Evolutionary conservation across 208 protist species (phyloP), one percentile per base, ranked within the genome.

Genomic region (Leishmania guyanensis): DNA sequence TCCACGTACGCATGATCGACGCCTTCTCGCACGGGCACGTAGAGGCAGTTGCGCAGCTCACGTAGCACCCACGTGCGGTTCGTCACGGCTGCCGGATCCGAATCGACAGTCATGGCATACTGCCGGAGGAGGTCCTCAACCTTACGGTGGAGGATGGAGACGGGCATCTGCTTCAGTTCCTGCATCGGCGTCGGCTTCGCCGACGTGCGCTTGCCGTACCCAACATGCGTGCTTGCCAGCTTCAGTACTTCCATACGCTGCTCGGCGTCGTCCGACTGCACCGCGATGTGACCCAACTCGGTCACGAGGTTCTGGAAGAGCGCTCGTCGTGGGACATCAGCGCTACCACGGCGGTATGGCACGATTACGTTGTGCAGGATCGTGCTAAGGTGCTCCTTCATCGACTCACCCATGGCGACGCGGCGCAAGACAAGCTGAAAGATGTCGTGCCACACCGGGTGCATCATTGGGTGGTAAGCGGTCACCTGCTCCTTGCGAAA

Each of bases 401-500:
- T 84, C 8, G 94, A 96, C 89, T 97, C 93, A 36, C 94, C 94
- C 46, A 77, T 83, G 8, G 89, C 91, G 70, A 91, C 93, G 62
- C 94, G 92, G 16, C 78, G 84, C 36, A 86, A 48, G n/a, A 97
- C 82, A 48, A 96, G 87, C 43, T 92, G 69, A 73, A 97, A 92
- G 77, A 95, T 87, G 79, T 96, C 91, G n/a, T 91, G 79, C 93
- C 94, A 97, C 39, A 97, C 91, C 4, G 94, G 94, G 86, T 97
- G 94, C 36, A 96, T 89, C 94, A 96, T 96, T 39, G 94, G 94
- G 81, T 97, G 90, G 43, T 91, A 82, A 33, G 87, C 81, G 2
- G 91, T 96, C 29, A 96, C 93, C 85, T 96, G 94, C 79, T 97
- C 94, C 77, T 92, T 93, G 51, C 94, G 92, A 79, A 97, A 97